Evolutionary conservation across 495 filamentous ascomycete genomes (phyloP), one percentile per base, ranked within the genome.

Genomic region (Neurospora sp.): DNA sequence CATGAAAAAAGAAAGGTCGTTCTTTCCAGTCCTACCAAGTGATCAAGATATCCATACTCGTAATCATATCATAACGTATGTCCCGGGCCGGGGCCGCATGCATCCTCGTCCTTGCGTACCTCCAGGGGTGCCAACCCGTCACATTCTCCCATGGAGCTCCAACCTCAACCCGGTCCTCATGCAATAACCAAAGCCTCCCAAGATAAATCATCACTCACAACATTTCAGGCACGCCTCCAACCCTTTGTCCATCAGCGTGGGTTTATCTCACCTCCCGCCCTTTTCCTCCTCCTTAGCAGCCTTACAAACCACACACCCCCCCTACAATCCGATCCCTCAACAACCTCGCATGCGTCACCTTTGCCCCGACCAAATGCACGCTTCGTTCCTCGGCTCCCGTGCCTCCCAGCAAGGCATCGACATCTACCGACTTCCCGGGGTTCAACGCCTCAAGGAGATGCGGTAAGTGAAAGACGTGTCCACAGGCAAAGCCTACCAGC

Each of bases 401-500:
- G 42, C 72, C 72, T 20, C 37, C 42, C 68, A 76, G 20, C 31
- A 75, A 14, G 5, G 75, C 75, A n/a, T 77, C 71, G 3, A 76
- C 73, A 35, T 82, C 81, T 27, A 78, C 71, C 6, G 73, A 59
- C 68, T 83, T 72, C 0, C 80, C 83, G 0, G 84, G 84, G 39
- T 85, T 76, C 71, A 88, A 68, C 68, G 85, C 77, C 74, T 81
- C 82, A 1, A 93, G 86, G 14, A 99, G 82, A 77, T 97, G 96
- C 12, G 89, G 86, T 8, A 98, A 85, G 75, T 99, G 96, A 82
- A 94, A 99, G 40, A 94, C 87, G 77, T 99, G 94, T 1, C 92
- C 91, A 80, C 96, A 99, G 5, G 92, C 92, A 74, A 98, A 99
- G 39, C 92, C 94, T 9, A 98, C 87, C 11, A 99, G 88, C 9